Base-by-base conservation (phyloP, 2,329 filamentous ascomycete genomes). In the Coniosporium uncinatum region DNA sequence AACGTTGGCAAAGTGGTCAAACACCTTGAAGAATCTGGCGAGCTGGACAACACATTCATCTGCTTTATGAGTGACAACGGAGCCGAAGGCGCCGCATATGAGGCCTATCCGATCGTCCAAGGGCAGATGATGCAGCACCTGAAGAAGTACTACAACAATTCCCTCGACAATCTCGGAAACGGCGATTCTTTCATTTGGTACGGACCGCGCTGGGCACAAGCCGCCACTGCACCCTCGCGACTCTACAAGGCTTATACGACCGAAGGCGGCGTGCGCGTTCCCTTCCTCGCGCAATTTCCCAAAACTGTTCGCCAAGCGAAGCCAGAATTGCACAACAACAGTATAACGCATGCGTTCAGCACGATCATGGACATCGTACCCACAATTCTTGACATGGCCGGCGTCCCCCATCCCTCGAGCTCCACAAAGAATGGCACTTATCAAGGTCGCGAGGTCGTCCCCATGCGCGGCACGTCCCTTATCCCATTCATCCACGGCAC, bases 51-150 rank as follows among this genome's bases (percentile, higher is more conserved):
- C 54, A 83, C 79, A 2, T 76, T 82, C 45, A 66, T 83, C 39
- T 70, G 73, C 51, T 82, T 83, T 65, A 73, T 81, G 63, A 76
- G 70, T 1, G 78, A 82, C 57, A 82, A 82, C 46, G 78, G 78
- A 3, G 77, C 77, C 11, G 78, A 81, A 48, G 77, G 77, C 11
- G 74, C 73, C 14, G 69, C 69, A 2, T 76, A 77, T 46, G 76
- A 81, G 49, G 74, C 77, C 4, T 71, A 74, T 40, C 78, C 77
- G 0, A 73, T 79, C 41, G 69, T 79, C 4, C 64, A 72, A 40
- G 70, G 71, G 36, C 66, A 66, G 19, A 73, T 77, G 47, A 69
- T 78, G 50, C 64, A 71, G 3, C 72, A 76, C 48, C 55, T 78
- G 21, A 60, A 74, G 47, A 75, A 73, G 50, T 76, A 78, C 58